phyloP scores from a whole-genome alignment of 108 stramenopile genomes.

The Pseudonitzschia delicatissima region DNA sequence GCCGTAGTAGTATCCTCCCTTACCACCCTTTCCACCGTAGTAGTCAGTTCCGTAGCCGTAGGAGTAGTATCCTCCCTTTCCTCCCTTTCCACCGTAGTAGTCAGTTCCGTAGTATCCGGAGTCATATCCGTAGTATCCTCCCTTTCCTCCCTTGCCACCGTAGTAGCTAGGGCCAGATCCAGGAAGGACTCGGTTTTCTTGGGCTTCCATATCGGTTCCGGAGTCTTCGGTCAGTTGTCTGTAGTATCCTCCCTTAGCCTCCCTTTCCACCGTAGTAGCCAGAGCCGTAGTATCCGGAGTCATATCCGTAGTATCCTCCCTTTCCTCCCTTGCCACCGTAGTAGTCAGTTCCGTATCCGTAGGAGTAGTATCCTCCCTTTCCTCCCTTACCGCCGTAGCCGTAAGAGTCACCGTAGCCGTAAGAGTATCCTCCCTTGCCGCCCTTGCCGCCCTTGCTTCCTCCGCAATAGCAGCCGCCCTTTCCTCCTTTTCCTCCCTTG shows the following conservation, averaged over 20 bases:
- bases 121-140: not conserved
- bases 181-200: not conserved
- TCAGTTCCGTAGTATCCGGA: not conserved
- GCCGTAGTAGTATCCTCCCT: not conserved
- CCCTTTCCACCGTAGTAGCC: not conserved
- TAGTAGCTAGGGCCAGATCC: not conserved
- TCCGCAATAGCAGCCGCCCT: not conserved
- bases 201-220: not conserved
- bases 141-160: not conserved
- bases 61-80: not conserved
- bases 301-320: not conserved
- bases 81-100: not conserved
- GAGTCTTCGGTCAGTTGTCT: not conserved
- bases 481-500: not conserved
- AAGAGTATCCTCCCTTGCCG: not conserved
- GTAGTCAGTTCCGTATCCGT: not conserved
- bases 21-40: not conserved
- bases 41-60: not conserved
- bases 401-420: not conserved
- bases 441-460: slow-evolving; percentile 3
- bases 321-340: too few species aligned
- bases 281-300: not conserved
- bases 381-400: not conserved
- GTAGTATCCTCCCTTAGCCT: not conserved
- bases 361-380: not conserved